These are phyloP conservation scores for Puccinia sorghi DNA, from an alignment of 1,284 basidiomycete genomes.

Conservation along the genomic window DNA sequence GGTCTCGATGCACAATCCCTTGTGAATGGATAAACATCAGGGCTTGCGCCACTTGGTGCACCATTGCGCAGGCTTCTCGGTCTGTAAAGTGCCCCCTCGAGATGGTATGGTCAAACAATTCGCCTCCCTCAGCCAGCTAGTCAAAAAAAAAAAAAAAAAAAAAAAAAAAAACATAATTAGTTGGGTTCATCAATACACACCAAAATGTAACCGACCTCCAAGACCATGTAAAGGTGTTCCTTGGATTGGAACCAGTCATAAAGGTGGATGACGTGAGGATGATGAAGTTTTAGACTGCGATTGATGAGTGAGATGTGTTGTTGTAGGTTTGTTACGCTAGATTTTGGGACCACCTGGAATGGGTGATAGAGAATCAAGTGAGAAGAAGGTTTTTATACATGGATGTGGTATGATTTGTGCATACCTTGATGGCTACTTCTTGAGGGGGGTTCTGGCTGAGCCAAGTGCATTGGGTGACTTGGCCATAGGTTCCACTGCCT, in stretches of 20 bases:
- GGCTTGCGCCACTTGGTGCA: slow-evolving; percentile 14
- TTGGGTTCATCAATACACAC: neutral
- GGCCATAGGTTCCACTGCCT: slow-evolving; percentile 41
- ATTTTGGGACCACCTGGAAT: slow-evolving; percentile 35
- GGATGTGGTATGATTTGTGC: neutral
- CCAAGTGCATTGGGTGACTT: slow-evolving; percentile 40
- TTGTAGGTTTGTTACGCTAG: slow-evolving; percentile 11
- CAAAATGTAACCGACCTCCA: slow-evolving; percentile 25
- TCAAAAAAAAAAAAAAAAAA: neutral
- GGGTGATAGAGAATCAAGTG: neutral
- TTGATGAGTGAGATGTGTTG: slow-evolving; percentile 34
- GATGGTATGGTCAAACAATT: slow-evolving; percentile 45
- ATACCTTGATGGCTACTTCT: slow-evolving; percentile 41
- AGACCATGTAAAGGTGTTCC: slow-evolving; percentile 34
- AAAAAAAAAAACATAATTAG: neutral
- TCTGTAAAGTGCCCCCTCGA: slow-evolving; percentile 20
- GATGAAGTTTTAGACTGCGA: neutral
- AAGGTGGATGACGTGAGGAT: slow-evolving; percentile 38
- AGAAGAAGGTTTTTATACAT: neutral
- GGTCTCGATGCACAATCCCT: slow-evolving; percentile 61
- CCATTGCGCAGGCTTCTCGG: slow-evolving; percentile 19
- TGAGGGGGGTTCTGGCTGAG: slow-evolving; percentile 9
- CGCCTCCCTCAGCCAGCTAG: slow-evolving; percentile 37
- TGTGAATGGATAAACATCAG: slow-evolving; percentile 59
- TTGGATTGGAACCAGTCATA: slow-evolving; percentile 47